A percentile compares a stretch with the other conserved stretches of the same genome.
phyloP scores from a whole-genome alignment of 306 rosid genomes.

The Vigna unguiculata region DNA sequence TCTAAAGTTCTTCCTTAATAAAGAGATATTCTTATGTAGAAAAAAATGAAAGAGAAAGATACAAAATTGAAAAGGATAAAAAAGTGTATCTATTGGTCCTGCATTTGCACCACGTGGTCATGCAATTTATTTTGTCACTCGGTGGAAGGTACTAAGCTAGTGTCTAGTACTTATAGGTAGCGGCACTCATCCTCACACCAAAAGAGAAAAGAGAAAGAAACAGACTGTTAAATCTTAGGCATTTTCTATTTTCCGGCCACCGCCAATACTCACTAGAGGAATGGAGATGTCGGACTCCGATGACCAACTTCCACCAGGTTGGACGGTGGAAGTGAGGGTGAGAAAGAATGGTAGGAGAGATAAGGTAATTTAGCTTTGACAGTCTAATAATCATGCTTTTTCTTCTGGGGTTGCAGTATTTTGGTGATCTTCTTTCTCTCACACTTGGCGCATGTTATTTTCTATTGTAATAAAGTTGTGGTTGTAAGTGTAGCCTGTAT shows the following conservation, averaged over 20 bases:
- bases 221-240: background rate
- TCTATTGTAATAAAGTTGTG: background rate
- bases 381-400: background rate
- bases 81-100: background rate
- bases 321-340: slow-evolving; percentile 64
- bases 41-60: background rate
- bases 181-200: background rate
- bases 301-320: slow-evolving; percentile 70
- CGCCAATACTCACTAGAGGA: slow-evolving; percentile 32
- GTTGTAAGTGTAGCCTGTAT: background rate
- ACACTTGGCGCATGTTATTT: background rate
- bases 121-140: background rate
- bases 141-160: slow-evolving; percentile 4
- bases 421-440: slow-evolving; percentile 24
- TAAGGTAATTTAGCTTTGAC: slow-evolving; percentile 58
- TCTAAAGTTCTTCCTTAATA: background rate
- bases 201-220: background rate
- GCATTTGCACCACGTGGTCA: slow-evolving; percentile 34
- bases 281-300: slow-evolving; percentile 62
- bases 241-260: slow-evolving; percentile 6
- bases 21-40: background rate
- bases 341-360: slow-evolving; percentile 72
- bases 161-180: background rate
- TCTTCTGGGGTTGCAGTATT: background rate
- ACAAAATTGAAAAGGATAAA: background rate